These are phyloP conservation scores for Pulicaria dysenterica DNA, from an alignment of 129 eudicot genomes.

Conservation along the genomic window DNA sequence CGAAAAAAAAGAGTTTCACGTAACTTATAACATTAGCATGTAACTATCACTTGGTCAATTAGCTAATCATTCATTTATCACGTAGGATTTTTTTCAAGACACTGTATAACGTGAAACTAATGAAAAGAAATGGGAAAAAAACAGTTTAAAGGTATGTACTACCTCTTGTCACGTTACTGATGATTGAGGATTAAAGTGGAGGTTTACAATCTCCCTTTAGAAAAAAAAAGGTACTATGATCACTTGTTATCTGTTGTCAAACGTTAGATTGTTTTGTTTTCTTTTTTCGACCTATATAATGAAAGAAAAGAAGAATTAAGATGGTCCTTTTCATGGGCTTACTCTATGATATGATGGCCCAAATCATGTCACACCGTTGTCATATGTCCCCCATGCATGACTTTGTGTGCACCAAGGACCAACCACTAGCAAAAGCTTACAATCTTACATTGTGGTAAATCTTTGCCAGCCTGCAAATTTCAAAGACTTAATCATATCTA, in stretches of 20 bases:
- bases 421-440: conserved; percentile 3
- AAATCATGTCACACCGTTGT: conserved; percentile 19
- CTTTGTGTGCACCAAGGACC: conserved; percentile 13
- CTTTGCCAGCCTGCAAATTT: conserved; percentile 11
- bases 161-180: too few relatives aligned
- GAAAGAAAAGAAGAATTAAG: conserved; percentile 6
- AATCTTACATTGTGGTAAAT: conserved; percentile 13
- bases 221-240: conserved; percentile 11
- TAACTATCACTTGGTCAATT: too few relatives aligned
- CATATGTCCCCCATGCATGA: conserved; percentile 22
- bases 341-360: conserved; percentile 20
- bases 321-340: conserved; percentile 21
- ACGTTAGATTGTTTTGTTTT: not conserved
- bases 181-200: not conserved
- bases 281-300: conserved; percentile 5
- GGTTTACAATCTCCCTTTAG: not conserved
- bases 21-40: too few relatives aligned
- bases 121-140: too few relatives aligned
- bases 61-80: too few relatives aligned
- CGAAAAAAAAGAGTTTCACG: too few relatives aligned
- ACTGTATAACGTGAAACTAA: too few relatives aligned
- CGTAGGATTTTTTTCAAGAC: too few relatives aligned
- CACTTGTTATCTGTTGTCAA: conserved; percentile 5
- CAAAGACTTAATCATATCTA: not conserved
- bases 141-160: too few relatives aligned